Evolutionary conservation across 306 rosid genomes (phyloP).

Genomic region (Rosa persica): DNA sequence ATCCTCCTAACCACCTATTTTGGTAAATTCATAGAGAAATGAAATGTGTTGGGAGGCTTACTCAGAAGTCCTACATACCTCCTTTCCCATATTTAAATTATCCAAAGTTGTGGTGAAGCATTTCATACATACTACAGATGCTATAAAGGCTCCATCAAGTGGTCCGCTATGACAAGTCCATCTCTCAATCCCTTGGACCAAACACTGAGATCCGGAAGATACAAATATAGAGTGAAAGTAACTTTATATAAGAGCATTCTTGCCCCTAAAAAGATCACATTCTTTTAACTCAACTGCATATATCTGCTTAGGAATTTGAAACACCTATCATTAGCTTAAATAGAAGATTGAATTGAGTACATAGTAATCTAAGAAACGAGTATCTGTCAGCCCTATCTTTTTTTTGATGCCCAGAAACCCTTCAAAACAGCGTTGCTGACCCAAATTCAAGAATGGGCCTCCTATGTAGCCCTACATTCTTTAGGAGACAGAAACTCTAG

Average conservation of each 20-base stretch:
- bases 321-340: not conserved
- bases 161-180: not conserved
- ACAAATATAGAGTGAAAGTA: not conserved
- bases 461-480: not conserved
- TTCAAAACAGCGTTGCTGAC: not conserved
- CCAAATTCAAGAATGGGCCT: not conserved
- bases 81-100: not conserved
- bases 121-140: not conserved
- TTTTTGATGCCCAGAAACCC: not conserved
- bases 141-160: not conserved
- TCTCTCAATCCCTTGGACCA: not conserved
- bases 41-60: not conserved
- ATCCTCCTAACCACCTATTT: not conserved
- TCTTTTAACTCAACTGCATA: conserved; percentile 4
- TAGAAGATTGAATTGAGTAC: conserved; percentile 5
- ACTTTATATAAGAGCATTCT: not conserved
- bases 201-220: not conserved
- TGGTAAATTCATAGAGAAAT: not conserved
- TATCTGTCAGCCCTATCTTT: not conserved
- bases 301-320: not conserved
- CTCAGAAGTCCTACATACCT: not conserved
- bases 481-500: not conserved
- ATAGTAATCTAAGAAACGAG: conserved; percentile 11
- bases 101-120: not conserved
- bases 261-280: not conserved